A percentile compares a stretch with the other conserved stretches of the same genome.
Evolutionary conservation across 2,329 filamentous ascomycete species (phyloP).

Genomic region (Tolypocladium guangdongense): DNA sequence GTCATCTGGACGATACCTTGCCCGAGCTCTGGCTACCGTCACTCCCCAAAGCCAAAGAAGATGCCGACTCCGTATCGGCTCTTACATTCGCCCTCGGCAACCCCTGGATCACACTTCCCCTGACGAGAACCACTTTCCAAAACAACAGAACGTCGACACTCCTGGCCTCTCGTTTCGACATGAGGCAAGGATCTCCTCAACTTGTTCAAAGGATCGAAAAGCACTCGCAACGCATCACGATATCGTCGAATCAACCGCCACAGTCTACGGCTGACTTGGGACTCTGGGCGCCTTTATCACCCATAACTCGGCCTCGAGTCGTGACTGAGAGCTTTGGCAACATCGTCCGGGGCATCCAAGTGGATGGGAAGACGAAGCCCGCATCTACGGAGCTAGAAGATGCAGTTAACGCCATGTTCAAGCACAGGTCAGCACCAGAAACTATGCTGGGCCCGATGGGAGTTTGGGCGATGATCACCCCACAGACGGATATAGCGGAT

Average conservation of each 20-base stretch:
- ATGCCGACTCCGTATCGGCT: conserved; percentile 25
- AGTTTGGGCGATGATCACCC: conserved; percentile 64
- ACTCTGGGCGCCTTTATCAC: conserved; percentile 40
- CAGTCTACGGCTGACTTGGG: conserved; percentile 12
- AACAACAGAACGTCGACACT: conserved; percentile 55
- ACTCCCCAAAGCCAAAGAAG: conserved; percentile 13
- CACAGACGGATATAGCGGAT: conserved; percentile 16
- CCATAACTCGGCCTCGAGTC: conserved; percentile 50
- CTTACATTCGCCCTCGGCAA: conserved; percentile 29
- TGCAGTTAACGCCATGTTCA: conserved; percentile 49
- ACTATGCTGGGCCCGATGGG: conserved; percentile 37
- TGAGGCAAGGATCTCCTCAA: conserved; percentile 9
- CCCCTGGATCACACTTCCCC: conserved; percentile 42
- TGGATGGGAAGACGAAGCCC: conserved; percentile 36
- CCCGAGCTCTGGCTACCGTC: conserved; percentile 32
- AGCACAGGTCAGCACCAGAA: conserved; percentile 15
- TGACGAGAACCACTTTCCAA: conserved; percentile 70
- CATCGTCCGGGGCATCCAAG: conserved; percentile 56
- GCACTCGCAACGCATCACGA: conserved; percentile 25
- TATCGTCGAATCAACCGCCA: conserved; percentile 11
- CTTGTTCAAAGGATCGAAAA: conserved; percentile 22
- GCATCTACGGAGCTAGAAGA: conserved; percentile 64
- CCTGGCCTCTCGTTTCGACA: conserved; percentile 23
- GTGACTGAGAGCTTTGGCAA: conserved; percentile 65
- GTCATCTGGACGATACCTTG: conserved; percentile 27